Percentiles rank a stretch among this genome's conserved stretches.
Conservation (phyloP, 148 eudicot species). For the Cornus suecica region DNA sequence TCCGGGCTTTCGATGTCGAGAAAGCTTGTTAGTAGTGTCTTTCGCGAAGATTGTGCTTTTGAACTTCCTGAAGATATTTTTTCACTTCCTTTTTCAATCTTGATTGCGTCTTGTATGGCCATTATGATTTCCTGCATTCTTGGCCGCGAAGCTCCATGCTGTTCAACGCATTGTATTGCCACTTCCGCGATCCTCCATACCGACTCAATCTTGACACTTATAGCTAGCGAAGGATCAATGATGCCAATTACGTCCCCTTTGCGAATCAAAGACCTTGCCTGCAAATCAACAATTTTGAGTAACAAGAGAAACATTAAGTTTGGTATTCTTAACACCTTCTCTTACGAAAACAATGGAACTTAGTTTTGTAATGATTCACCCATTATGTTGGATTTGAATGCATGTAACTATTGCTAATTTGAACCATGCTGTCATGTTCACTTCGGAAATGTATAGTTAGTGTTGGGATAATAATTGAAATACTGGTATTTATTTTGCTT, state of each 20-base stretch:
- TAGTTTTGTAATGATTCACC: neutral
- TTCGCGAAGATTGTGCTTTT: conserved; percentile 63
- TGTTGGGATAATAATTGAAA: no score
- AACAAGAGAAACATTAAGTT: neutral
- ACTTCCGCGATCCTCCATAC: conserved; percentile 93
- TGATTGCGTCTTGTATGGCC: conserved; percentile 88
- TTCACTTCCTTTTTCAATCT: conserved; percentile 71
- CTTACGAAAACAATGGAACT: neutral
- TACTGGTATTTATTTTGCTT: no score
- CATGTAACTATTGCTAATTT: no score
- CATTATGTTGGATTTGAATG: no score
- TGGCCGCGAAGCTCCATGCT: conserved; percentile 66
- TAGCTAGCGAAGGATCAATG: conserved; percentile 67
- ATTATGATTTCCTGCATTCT: conserved; percentile 84
- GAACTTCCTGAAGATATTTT: conserved; percentile 47
- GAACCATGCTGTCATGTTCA: no score
- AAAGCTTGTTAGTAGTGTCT: conserved; percentile 85
- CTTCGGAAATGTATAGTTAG: no score
- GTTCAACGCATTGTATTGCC: conserved; percentile 82
- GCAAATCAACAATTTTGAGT: conserved; percentile 8
- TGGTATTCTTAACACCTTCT: neutral
- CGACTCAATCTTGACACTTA: conserved; percentile 64
- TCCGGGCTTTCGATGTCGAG: conserved; percentile 89
- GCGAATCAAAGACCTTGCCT: conserved; percentile 89
- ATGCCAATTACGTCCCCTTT: conserved; percentile 90